phyloP scores from a whole-genome alignment of 2,329 filamentous ascomycete species.

The Xylaria sp. region DNA sequence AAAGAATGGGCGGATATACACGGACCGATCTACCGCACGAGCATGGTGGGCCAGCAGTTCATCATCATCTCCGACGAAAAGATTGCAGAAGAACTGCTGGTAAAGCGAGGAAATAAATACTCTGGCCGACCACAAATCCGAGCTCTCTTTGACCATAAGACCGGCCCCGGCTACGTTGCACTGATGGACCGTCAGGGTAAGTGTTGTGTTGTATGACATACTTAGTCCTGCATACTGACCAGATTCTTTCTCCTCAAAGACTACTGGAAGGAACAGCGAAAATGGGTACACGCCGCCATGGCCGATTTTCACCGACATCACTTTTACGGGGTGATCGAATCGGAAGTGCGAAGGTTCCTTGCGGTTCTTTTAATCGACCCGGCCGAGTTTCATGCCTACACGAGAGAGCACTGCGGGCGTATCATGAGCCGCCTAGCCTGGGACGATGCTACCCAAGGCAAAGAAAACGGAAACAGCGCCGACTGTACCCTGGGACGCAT shows the following conservation, averaged over 20 bases:
- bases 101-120: slow-evolving; percentile 62
- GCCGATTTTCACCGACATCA: slow-evolving; percentile 53
- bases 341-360: slow-evolving; percentile 58
- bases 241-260: slow-evolving; percentile 48
- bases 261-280: slow-evolving; percentile 60
- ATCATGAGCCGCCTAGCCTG: slow-evolving; percentile 63
- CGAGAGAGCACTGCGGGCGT: slow-evolving; percentile 61
- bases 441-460: slow-evolving; percentile 61
- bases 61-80: slow-evolving; percentile 60
- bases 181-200: slow-evolving; percentile 62
- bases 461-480: slow-evolving; percentile 58
- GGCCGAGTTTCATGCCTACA: slow-evolving; percentile 57
- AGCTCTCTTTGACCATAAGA: slow-evolving; percentile 61
- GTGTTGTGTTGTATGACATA: slow-evolving; percentile 34
- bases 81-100: slow-evolving; percentile 60
- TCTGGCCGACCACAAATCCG: slow-evolving; percentile 62
- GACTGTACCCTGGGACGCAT: slow-evolving; percentile 61
- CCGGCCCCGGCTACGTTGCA: slow-evolving; percentile 60
- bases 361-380: slow-evolving; percentile 60
- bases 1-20: slow-evolving; percentile 49
- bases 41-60: slow-evolving; percentile 49
- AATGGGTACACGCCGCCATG: slow-evolving; percentile 64
- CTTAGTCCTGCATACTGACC: background rate
- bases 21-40: slow-evolving; percentile 49
- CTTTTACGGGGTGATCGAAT: slow-evolving; percentile 62